Evolutionary conservation across 768 basidiomycete genomes (phyloP).

Genomic region (Vararia minispora): DNA sequence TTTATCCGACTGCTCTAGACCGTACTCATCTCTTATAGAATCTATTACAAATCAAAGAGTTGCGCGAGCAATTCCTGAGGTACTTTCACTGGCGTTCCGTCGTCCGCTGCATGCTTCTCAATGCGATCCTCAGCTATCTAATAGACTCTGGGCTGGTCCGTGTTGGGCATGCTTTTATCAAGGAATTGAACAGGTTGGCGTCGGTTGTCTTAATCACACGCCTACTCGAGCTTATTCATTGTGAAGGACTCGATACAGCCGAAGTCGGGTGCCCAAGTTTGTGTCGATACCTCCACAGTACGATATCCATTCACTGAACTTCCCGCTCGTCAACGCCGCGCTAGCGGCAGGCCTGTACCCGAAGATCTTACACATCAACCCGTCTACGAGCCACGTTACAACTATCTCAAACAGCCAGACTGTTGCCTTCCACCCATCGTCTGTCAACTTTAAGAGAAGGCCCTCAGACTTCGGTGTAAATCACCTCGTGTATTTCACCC

Average conservation of each 20-base stretch:
- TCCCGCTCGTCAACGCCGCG: conserved; percentile 64
- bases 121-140: conserved; percentile 45
- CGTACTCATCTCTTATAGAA: conserved; percentile 36
- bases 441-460: conserved; percentile 73
- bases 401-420: conserved; percentile 77
- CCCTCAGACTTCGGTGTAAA: conserved; percentile 62
- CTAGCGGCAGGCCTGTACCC: conserved; percentile 85
- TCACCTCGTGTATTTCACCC: conserved; percentile 75
- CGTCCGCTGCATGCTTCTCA: conserved; percentile 5
- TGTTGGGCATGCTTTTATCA: conserved; percentile 51
- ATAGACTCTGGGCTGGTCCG: conserved; percentile 81
- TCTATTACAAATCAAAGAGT: conserved; percentile 91
- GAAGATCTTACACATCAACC: conserved; percentile 71
- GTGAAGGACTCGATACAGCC: conserved; percentile 59
- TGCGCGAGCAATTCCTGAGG: conserved; percentile 62
- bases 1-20: no score
- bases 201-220: background rate
- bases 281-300: conserved; percentile 60
- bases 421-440: conserved; percentile 80
- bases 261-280: conserved; percentile 67
- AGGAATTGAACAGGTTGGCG: conserved; percentile 55
- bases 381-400: conserved; percentile 46
- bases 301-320: conserved; percentile 58
- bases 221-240: background rate
- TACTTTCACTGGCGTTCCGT: conserved; percentile 3